These are phyloP conservation scores for Botrytis byssoidea DNA, from an alignment of 2,329 filamentous ascomycete genomes.

Conservation along the genomic window DNA sequence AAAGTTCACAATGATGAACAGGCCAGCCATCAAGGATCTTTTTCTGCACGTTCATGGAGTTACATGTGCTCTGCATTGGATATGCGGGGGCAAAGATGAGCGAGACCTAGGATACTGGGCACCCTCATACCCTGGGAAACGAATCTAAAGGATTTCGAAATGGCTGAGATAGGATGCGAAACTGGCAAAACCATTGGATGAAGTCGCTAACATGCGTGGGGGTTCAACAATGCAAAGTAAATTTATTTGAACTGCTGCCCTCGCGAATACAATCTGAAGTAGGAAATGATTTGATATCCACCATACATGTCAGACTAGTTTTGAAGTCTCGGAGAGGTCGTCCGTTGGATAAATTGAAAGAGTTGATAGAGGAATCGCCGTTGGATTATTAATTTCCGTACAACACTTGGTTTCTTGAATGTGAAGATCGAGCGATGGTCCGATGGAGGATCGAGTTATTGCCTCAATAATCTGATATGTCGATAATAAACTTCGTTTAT, in stretches of 20 bases:
- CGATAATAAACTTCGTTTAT: constrained; percentile 4
- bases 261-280: background rate
- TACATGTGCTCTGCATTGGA: constrained; percentile 5
- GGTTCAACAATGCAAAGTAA: background rate
- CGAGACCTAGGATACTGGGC: background rate
- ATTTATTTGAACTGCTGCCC: background rate
- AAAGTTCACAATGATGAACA: background rate
- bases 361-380: background rate
- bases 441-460: constrained; percentile 1
- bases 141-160: constrained; percentile 4
- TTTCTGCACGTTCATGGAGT: constrained; percentile 10
- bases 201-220: constrained; percentile 2
- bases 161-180: background rate
- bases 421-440: background rate
- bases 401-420: background rate
- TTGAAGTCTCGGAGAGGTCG: background rate
- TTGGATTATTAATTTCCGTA: constrained; percentile 8
- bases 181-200: background rate
- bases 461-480: background rate
- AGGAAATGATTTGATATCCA: background rate
- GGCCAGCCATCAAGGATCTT: constrained; percentile 10
- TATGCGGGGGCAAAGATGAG: constrained; percentile 12
- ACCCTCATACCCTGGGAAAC: background rate
- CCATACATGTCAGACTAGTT: background rate
- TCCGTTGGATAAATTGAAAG: constrained; percentile 2